phyloP scores from a whole-genome alignment of 768 basidiomycete species.

The Lepiota venenata region DNA sequence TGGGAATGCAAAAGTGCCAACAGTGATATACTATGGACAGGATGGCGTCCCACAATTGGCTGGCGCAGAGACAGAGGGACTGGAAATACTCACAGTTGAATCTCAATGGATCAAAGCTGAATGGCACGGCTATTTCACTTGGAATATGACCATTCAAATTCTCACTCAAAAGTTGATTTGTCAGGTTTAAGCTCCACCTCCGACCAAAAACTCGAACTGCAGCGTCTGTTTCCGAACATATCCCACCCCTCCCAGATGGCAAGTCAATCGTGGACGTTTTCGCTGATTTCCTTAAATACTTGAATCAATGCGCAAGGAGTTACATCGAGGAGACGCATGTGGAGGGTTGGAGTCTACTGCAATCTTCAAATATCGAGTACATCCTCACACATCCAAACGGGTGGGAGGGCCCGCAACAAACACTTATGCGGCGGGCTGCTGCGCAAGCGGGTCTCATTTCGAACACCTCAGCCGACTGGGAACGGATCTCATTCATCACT shows the following conservation, averaged over 20 bases:
- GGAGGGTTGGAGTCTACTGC: conserved; percentile 25
- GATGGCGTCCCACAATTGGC: conserved; percentile 32
- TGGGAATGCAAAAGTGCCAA: conserved; percentile 45
- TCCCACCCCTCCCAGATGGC: conserved; percentile 28
- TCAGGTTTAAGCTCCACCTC: conserved; percentile 27
- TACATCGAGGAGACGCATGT: conserved; percentile 39
- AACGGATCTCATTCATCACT: conserved; percentile 44
- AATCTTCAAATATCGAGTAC: conserved; percentile 29
- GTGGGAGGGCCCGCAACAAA: conserved; percentile 53
- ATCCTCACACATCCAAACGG: conserved; percentile 51
- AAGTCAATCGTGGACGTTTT: conserved; percentile 34
- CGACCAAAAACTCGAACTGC: conserved; percentile 12
- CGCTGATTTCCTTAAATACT: conserved; percentile 38
- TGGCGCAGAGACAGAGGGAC: conserved; percentile 41
- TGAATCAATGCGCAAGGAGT: conserved; percentile 30
- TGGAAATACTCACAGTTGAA: conserved; percentile 36
- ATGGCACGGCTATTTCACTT: conserved; percentile 33
- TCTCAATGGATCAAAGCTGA: conserved; percentile 43
- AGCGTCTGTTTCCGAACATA: conserved; percentile 3
- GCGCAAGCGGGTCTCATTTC: conserved; percentile 41
- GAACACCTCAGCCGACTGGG: conserved; percentile 24
- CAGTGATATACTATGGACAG: conserved; percentile 41
- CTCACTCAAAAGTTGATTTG: conserved; percentile 7
- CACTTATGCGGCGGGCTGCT: conserved; percentile 44
- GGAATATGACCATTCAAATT: background rate